Conservation (phyloP, 257 asterid species). For the Thymus quinquecostatus region DNA sequence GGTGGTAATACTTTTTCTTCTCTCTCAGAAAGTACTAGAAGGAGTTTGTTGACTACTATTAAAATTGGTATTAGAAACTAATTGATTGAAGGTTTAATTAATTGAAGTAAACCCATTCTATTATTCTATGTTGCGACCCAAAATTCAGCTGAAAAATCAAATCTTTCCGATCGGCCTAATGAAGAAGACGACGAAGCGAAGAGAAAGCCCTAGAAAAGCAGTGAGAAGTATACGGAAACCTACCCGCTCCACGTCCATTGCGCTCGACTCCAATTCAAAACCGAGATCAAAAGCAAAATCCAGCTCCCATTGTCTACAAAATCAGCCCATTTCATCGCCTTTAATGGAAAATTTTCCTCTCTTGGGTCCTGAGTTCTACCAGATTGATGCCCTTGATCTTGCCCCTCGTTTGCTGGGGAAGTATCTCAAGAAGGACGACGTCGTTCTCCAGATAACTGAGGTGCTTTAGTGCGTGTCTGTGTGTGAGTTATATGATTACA, state of each 20-base stretch:
- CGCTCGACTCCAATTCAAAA: constrained; percentile 31
- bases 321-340: constrained; percentile 27
- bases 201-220: constrained; percentile 27
- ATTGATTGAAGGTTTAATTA: too few relatives aligned
- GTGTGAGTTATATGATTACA: neutral
- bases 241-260: constrained; percentile 34
- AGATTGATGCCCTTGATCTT: constrained; percentile 91
- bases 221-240: constrained; percentile 33
- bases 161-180: too few relatives aligned
- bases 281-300: constrained; percentile 32
- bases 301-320: constrained; percentile 25
- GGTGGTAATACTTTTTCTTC: neutral
- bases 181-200: constrained; percentile 44
- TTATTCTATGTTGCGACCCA: too few relatives aligned
- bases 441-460: constrained; percentile 92
- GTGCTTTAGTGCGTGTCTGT: constrained; percentile 19
- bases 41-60: neutral
- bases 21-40: constrained; percentile 13
- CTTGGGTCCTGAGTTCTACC: constrained; percentile 67
- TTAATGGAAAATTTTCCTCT: constrained; percentile 41
- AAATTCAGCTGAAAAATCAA: too few relatives aligned
- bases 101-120: too few relatives aligned
- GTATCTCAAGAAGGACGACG: constrained; percentile 77
- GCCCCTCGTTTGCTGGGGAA: constrained; percentile 96
- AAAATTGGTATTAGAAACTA: too few relatives aligned